These are phyloP conservation scores for Phoma herbarum DNA, from an alignment of 2,329 filamentous ascomycete genomes.

Conservation along the genomic window DNA sequence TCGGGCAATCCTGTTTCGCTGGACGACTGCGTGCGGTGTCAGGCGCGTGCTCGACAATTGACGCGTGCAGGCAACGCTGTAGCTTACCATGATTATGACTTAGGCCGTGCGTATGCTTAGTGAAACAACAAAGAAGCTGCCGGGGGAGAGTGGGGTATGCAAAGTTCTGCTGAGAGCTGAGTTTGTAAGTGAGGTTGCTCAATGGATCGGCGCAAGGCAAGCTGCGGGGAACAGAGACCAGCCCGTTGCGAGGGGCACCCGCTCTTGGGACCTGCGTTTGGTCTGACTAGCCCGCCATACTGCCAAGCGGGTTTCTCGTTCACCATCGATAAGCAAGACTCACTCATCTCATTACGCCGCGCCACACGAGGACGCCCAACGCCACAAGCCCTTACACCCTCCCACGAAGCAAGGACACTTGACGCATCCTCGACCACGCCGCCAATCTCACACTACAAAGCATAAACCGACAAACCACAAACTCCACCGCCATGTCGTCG, in stretches of 20 bases:
- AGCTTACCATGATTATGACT: conserved; percentile 42
- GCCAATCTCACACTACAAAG: background rate
- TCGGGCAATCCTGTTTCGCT: conserved; percentile 72
- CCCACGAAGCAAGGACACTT: background rate
- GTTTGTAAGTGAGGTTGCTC: conserved; percentile 22
- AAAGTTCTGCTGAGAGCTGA: conserved; percentile 10
- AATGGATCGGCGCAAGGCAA: conserved; percentile 34
- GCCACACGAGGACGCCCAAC: background rate
- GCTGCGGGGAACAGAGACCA: conserved; percentile 38
- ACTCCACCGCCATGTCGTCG: conserved; percentile 46
- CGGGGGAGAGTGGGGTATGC: conserved; percentile 7
- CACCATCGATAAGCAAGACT: conserved; percentile 3
- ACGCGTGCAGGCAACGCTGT: conserved; percentile 6
- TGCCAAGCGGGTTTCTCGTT: conserved; percentile 14
- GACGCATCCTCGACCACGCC: background rate
- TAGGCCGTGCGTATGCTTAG: background rate
- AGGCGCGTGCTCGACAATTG: conserved; percentile 25
- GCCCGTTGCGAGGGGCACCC: background rate
- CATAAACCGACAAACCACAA: background rate
- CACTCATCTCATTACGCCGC: background rate
- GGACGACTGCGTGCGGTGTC: conserved; percentile 39
- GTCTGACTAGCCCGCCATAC: no score
- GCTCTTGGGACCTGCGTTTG: conserved; percentile 11
- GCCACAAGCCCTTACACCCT: background rate
- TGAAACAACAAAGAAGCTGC: background rate